A percentile compares a stretch with the other conserved stretches of the same genome.
Conservation (phyloP, 1,284 basidiomycete species). For the Salmacisia buchloeana region DNA sequence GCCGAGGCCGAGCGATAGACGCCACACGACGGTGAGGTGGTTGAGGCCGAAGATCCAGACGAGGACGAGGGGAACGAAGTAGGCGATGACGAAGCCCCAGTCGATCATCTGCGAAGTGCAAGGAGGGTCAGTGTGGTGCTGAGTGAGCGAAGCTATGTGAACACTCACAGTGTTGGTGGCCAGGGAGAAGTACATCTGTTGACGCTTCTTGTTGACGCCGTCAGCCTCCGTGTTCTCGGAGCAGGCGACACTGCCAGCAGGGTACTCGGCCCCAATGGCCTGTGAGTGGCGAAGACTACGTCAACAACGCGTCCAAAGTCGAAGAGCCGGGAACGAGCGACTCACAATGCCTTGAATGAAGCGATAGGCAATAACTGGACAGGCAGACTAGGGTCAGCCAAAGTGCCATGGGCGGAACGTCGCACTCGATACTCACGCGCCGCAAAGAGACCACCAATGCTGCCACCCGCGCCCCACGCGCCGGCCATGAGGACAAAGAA, state of each 20-base stretch:
- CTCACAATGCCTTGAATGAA: slow-evolving; percentile 46
- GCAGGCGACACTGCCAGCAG: slow-evolving; percentile 82
- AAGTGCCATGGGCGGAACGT: not conserved
- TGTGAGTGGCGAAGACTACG: not conserved
- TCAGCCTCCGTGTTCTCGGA: slow-evolving; percentile 76
- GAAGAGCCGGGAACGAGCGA: not conserved
- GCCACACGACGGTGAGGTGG: slow-evolving; percentile 54
- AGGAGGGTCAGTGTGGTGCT: slow-evolving; percentile 37
- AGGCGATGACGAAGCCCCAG: slow-evolving; percentile 72
- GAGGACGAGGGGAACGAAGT: slow-evolving; percentile 70
- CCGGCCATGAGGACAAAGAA: slow-evolving; percentile 64
- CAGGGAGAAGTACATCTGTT: slow-evolving; percentile 78
- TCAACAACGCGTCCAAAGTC: not conserved
- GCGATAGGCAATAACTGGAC: slow-evolving; percentile 58
- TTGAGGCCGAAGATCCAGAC: slow-evolving; percentile 58
- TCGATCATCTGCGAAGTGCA: slow-evolving; percentile 70
- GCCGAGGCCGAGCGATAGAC: slow-evolving; percentile 80
- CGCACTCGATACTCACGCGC: slow-evolving; percentile 59
- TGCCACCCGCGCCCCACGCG: slow-evolving; percentile 71
- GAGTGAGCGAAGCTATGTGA: slow-evolving; percentile 40
- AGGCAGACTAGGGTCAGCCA: not conserved
- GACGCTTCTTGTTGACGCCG: slow-evolving; percentile 68
- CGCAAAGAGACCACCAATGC: slow-evolving; percentile 64
- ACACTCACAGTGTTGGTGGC: slow-evolving; percentile 64
- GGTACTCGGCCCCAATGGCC: slow-evolving; percentile 76